Evolutionary conservation across 768 basidiomycete species (phyloP).

Genomic region (Albatrellus ellisii): DNA sequence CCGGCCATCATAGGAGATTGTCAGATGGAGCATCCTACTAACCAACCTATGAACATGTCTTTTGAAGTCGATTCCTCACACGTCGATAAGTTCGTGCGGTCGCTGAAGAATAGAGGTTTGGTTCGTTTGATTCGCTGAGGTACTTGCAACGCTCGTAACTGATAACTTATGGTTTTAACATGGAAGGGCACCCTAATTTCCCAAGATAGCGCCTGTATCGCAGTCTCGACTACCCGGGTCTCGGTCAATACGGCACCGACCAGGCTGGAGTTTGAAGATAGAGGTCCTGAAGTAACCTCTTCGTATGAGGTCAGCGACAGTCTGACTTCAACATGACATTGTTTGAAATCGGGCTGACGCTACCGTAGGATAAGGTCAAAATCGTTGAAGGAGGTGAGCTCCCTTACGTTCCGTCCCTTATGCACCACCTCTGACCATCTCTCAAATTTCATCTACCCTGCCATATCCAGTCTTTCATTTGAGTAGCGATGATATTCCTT

Average conservation of each 20-base stretch:
- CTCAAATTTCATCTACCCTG: neutral
- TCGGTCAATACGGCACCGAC: conserved; percentile 9
- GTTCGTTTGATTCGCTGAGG: neutral
- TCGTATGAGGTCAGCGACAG: conserved; percentile 11
- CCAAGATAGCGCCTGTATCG: conserved; percentile 5
- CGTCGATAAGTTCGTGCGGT: neutral
- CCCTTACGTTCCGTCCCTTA: neutral
- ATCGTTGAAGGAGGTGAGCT: conserved; percentile 8
- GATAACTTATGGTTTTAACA: neutral
- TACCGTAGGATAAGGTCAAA: conserved; percentile 9
- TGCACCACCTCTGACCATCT: conserved; percentile 1
- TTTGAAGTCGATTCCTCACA: neutral
- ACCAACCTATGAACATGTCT: neutral
- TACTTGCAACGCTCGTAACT: neutral
- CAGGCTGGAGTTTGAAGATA: conserved; percentile 9
- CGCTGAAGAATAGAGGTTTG: neutral
- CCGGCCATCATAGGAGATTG: neutral
- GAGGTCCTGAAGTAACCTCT: neutral
- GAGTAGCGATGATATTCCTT: conserved; percentile 12
- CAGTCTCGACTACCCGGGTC: conserved; percentile 2
- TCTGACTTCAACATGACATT: conserved; percentile 7
- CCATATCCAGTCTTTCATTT: conserved; percentile 6
- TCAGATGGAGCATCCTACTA: neutral
- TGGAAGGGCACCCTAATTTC: neutral
- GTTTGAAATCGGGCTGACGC: neutral